Evolutionary conservation across 164 flowering plant genomes (phyloP), one percentile per base, ranked within the genome.

Genomic region (Amborella trichopoda): DNA sequence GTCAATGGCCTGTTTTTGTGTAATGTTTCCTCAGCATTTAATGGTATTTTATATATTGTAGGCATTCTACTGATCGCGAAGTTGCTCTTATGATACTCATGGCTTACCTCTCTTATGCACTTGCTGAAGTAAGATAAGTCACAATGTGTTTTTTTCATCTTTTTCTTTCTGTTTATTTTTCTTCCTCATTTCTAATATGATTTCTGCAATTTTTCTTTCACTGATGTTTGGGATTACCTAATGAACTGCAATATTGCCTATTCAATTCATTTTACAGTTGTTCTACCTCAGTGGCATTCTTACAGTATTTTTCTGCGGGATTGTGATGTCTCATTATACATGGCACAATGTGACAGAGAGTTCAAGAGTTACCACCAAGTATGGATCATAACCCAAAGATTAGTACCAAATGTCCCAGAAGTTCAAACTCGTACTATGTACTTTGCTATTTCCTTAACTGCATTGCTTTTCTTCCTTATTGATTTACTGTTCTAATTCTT

Each of bases 331-430:
- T 8, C 95, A 82, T 58, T 86, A 90, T 63, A 85, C 95, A 27
- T 89, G 95, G 95, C 87, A 85, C 52, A 89, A 89, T 58, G 95
- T 89, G 50, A 89, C 95, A 2, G 88, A 84, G 69, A 80, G 93
- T 62, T 89, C 97, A 52, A 75, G 93, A 67, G 68, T 82, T 28
- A 89, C 97, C 12, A 80, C 71, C 44, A 67, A 67, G 71, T 67
- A 67, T 24, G 67, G 21, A n/a, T n/a, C n/a, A n/a, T n/a, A n/a
- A n/a, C n/a, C n/a, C n/a, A n/a, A n/a, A n/a, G n/a, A n/a, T n/a
- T n/a, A n/a, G n/a, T n/a, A n/a, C n/a, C n/a, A n/a, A n/a, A n/a
- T n/a, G n/a, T n/a, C n/a, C n/a, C n/a, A n/a, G n/a, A n/a, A n/a
- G n/a, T n/a, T n/a, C n/a, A n/a, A n/a, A n/a, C n/a, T n/a, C n/a